Percentiles rank a stretch among this genome's conserved stretches.
phyloP scores from a whole-genome alignment of 768 basidiomycete genomes.

The Pulveroboletus sp. region DNA sequence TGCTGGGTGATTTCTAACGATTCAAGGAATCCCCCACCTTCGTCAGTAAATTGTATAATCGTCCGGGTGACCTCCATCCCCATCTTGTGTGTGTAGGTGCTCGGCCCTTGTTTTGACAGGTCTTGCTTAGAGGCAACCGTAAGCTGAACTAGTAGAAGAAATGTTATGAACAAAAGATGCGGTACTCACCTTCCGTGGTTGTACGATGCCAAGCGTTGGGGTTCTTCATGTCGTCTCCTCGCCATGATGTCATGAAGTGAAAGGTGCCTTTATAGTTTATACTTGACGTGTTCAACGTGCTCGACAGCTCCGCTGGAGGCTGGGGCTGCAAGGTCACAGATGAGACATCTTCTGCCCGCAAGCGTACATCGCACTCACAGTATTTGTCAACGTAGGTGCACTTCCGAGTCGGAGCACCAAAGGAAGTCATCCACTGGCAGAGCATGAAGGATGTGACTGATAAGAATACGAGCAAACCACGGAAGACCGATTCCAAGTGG shows the following conservation, averaged over 20 bases:
- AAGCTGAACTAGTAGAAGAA: too few relatives aligned
- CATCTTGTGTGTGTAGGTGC: conserved; percentile 2
- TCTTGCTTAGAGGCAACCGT: neutral
- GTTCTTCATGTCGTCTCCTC: conserved; percentile 5
- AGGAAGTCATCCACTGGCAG: conserved; percentile 4
- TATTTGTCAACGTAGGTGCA: conserved; percentile 1
- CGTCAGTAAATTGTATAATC: neutral
- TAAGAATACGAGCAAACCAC: neutral
- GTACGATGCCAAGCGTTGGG: neutral
- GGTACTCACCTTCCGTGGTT: neutral
- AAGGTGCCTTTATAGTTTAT: conserved; percentile 7
- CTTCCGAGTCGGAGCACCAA: neutral
- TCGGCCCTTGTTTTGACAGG: neutral
- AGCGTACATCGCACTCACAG: neutral
- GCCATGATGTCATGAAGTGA: conserved; percentile 4
- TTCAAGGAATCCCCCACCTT: conserved; percentile 8
- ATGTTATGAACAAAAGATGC: too few relatives aligned
- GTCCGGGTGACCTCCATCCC: neutral
- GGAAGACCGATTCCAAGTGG: neutral
- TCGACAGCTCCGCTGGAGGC: conserved; percentile 4
- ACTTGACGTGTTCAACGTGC: neutral
- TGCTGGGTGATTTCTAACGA: conserved; percentile 7
- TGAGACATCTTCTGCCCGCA: neutral
- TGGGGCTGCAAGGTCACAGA: neutral
- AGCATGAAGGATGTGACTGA: conserved; percentile 2